Conservation (phyloP, 1,284 basidiomycete species). For the Melampsora americana region DNA sequence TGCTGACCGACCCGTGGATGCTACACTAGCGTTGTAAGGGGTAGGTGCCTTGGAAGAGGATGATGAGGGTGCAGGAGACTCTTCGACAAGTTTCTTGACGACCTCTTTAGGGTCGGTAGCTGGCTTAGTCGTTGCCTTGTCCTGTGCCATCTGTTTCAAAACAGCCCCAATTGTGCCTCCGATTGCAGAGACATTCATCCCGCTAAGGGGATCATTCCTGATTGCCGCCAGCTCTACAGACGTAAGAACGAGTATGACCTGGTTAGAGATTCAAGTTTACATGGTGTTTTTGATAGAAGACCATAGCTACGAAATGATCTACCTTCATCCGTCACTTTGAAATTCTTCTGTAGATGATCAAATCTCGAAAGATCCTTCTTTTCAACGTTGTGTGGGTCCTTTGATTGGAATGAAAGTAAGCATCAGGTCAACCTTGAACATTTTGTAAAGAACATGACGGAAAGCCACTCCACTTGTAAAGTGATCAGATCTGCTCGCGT, state of each 20-base stretch:
- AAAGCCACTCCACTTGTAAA: conserved; percentile 67
- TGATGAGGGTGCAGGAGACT: conserved; percentile 6
- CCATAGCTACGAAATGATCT: background rate
- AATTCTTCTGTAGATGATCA: conserved; percentile 53
- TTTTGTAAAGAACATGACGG: conserved; percentile 19
- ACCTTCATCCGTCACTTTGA: conserved; percentile 47
- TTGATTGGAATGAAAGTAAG: conserved; percentile 40
- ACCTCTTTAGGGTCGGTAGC: background rate
- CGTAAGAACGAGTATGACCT: conserved; percentile 1
- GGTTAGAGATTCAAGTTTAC: background rate
- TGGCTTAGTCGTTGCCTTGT: conserved; percentile 38
- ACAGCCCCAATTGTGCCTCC: conserved; percentile 51
- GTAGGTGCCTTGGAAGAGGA: conserved; percentile 33
- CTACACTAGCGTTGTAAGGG: conserved; percentile 83
- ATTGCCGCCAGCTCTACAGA: conserved; percentile 49
- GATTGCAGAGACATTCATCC: conserved; percentile 52
- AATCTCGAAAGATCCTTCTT: conserved; percentile 51
- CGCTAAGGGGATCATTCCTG: conserved; percentile 48
- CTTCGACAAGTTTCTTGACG: conserved; percentile 11
- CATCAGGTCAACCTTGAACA: conserved; percentile 6
- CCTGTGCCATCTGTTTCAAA: conserved; percentile 45
- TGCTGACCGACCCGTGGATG: conserved; percentile 82
- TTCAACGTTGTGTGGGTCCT: conserved; percentile 55
- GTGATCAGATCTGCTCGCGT: conserved; percentile 85
- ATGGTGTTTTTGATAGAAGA: background rate